Base-by-base conservation (phyloP, 129 eudicot genomes). In the Gnaphalium uliginosum region DNA sequence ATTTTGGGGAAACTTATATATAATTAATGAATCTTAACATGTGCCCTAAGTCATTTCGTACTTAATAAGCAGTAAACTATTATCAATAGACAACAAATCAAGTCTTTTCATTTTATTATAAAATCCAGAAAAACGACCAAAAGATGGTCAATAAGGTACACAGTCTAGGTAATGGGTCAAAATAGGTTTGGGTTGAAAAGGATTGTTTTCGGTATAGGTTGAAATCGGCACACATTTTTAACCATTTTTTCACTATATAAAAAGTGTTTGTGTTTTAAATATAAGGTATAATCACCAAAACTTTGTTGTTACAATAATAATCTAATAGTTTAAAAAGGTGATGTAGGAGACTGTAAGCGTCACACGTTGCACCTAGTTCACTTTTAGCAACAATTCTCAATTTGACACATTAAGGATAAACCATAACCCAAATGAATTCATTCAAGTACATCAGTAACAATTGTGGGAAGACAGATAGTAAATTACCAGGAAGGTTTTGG, bases 401-500 rank as follows among this genome's bases (percentile, higher is more conserved):
- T 50, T 51, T 51, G 57, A 50, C 6, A 18, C 9, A 18, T 51
- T 18, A 18, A 19, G 58, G 58, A 51, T 51, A 51, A 51, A 51
- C 22, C 58, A 51, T 51, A 51, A 51, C 9, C 4, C 58, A 17
- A 17, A 8, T 48, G 50, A 51, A 48, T 10, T 26, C 22, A 51
- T 53, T 18, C 46, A 35, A 53, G 27, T 11, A 54, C 13, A 57
- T 6, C 8, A 77, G 60, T 17, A 26, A 58, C 43, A 19, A n/a
- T 23, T 37, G 30, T 29, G 23, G 15, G 76, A 35, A 58, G 25
- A 27, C 17, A n/a, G 19, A 58, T 29, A 27, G 53, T 56, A 50
- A 46, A 6, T 66, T 85, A 93, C 99, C 95, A 66, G 99, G 99
- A 69, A 95, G 97, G 83, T 95, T 95, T 67, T 95, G 97, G 64